These are phyloP conservation scores for Purshia tridentata DNA, from an alignment of 306 rosid genomes.

Conservation along the genomic window DNA sequence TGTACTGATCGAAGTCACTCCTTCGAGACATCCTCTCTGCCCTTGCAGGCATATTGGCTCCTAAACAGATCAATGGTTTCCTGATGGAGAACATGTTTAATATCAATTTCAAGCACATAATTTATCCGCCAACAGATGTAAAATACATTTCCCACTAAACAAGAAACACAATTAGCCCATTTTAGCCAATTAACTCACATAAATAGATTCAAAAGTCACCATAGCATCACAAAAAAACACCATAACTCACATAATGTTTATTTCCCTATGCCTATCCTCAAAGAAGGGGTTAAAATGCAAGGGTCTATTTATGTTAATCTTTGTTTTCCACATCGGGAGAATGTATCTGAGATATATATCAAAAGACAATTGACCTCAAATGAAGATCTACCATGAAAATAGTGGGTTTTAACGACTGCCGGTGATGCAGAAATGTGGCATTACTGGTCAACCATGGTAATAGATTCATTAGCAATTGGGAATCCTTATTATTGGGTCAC, in stretches of 20 bases:
- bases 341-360: too few relatives aligned
- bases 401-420: background rate
- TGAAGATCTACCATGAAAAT: background rate
- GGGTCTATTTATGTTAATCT: background rate
- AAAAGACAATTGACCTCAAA: background rate
- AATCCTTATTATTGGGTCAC: slow-evolving; percentile 17
- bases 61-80: slow-evolving; percentile 82
- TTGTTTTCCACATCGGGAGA: background rate
- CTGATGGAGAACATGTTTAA: slow-evolving; percentile 38
- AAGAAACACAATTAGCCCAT: background rate
- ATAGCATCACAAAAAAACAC: background rate
- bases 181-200: too few relatives aligned
- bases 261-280: background rate
- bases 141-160: background rate
- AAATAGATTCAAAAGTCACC: background rate
- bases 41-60: slow-evolving; percentile 97
- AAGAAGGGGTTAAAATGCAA: background rate
- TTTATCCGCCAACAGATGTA: background rate
- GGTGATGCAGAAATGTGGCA: slow-evolving; percentile 1
- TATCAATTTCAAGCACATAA: background rate
- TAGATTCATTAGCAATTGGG: slow-evolving; percentile 10
- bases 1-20: slow-evolving; percentile 84
- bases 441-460: background rate
- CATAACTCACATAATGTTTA: background rate
- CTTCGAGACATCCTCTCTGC: slow-evolving; percentile 83